phyloP scores from a whole-genome alignment of 2,329 filamentous ascomycete genomes.

The Rosellinia necatrix region DNA sequence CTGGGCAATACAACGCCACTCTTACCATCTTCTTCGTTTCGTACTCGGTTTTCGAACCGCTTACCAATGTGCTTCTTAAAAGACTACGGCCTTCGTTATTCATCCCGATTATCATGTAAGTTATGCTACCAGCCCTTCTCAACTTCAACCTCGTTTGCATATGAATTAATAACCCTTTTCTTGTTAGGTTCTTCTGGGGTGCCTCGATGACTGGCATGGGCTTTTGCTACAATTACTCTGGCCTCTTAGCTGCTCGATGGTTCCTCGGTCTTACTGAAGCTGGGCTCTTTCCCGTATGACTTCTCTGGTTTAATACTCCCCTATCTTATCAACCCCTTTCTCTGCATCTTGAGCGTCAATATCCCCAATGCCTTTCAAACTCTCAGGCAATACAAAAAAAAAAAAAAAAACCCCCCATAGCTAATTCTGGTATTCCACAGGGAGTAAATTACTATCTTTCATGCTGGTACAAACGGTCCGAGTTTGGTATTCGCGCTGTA shows the following conservation, averaged over 20 bases:
- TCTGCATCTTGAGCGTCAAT: too few species aligned
- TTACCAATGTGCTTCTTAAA: constrained; percentile 83
- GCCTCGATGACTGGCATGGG: constrained; percentile 72
- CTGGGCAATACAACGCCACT: constrained; percentile 71
- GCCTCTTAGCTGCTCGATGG: constrained; percentile 69
- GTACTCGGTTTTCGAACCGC: constrained; percentile 77
- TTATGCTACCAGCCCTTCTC: constrained; percentile 33
- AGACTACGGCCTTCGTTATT: constrained; percentile 76
- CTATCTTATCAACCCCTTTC: too few species aligned
- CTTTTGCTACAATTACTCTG: constrained; percentile 65
- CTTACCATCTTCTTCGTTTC: constrained; percentile 87
- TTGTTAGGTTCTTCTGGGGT: constrained; percentile 64
- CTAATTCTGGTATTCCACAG: constrained; percentile 12
- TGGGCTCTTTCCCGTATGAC: constrained; percentile 66
- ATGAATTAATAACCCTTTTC: constrained; percentile 33
- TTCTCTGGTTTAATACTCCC: background rate
- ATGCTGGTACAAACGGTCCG: constrained; percentile 81
- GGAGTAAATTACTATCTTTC: constrained; percentile 80
- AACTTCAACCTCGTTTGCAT: constrained; percentile 1
- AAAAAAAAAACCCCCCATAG: too few species aligned
- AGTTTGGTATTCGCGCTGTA: constrained; percentile 75
- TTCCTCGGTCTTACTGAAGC: constrained; percentile 77
- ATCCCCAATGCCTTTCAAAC: too few species aligned
- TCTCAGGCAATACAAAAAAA: too few species aligned
- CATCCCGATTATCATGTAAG: constrained; percentile 78